phyloP scores from a whole-genome alignment of 805 yeast species.

The Spathaspora sp. region DNA sequence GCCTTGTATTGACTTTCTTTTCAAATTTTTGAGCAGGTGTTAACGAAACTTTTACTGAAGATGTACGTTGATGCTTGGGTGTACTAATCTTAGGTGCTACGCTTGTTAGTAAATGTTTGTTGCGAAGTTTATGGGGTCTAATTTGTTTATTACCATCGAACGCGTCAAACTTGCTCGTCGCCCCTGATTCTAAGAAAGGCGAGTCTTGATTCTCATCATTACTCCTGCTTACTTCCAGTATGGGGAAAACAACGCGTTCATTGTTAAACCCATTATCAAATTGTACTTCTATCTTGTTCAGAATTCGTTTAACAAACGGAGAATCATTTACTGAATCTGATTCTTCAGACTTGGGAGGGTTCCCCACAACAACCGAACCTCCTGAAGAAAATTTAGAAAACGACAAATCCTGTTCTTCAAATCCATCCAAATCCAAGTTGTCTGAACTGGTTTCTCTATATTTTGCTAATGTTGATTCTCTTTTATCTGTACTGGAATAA shows the following conservation, averaged over 20 bases:
- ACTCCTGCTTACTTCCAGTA: background rate
- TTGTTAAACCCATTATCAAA: constrained; percentile 6
- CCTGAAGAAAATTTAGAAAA: constrained; percentile 35
- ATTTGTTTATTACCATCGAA: background rate
- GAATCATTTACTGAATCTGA: constrained; percentile 12
- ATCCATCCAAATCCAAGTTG: constrained; percentile 23
- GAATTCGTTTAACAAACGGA: constrained; percentile 29
- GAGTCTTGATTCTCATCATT: constrained; percentile 6
- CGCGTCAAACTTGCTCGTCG: background rate
- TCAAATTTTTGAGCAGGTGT: constrained; percentile 54
- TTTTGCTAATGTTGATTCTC: constrained; percentile 25
- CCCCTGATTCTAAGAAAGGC: constrained; percentile 4
- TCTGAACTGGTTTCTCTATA: constrained; percentile 19
- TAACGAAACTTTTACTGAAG: constrained; percentile 37
- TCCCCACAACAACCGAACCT: constrained; percentile 13
- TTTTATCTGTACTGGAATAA: background rate
- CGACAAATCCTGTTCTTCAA: constrained; percentile 22
- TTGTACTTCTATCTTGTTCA: constrained; percentile 14
- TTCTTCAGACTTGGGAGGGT: constrained; percentile 3
- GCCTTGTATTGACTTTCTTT: constrained; percentile 35
- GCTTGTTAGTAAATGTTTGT: background rate
- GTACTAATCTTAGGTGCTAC: constrained; percentile 7
- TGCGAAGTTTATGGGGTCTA: background rate
- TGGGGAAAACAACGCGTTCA: background rate
- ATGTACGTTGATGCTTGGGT: constrained; percentile 18